Base-by-base conservation (phyloP, 257 asterid genomes). In the Gentiana dahurica region DNA sequence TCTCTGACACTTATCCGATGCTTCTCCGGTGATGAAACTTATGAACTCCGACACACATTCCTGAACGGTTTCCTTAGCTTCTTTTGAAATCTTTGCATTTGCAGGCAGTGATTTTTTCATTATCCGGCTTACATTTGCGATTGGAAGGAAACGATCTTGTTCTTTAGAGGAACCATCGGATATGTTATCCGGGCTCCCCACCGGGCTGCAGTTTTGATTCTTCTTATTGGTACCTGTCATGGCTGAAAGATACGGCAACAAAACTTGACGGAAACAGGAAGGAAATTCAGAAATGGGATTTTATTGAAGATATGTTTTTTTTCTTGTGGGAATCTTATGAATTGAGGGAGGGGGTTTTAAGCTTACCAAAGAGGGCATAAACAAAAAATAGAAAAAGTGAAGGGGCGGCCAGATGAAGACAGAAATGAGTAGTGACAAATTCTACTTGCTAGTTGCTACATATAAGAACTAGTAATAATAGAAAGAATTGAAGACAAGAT, bases 31-130 rank as follows among this genome's bases (percentile, higher is more conserved):
- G 39, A 65, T 65, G 60, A 65, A 51, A 51, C 70, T 65, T 32
- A 65, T 65, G 70, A 65, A 65, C 65, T 65, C 70, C 8, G 70
- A 65, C 5, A 65, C 70, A 9, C 65, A 65, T 59, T 65, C 70
- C 12, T 65, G 70, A 43, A 65, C 60, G 3, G 65, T 52, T 59
- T 58, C 65, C 36, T 65, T 65, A 0, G 70, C 60, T 58, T 65
- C 70, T 53, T 65, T 65, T 0, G 70, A 65, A 24, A 65, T 52
- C 32, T 65, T 65, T 5, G 65, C 70, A 3, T 65, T 65, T 24
- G 70, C 55, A 4, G 65, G 65, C 44, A 65, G 60, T 0, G 70
- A 65, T 58, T 65, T 65, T 39, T 65, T 65, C 70, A 65, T 65
- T 55, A 65, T 65, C 15, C 70, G 43, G 55, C 70, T 47, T 0